Evolutionary conservation across 108 stramenopile species (phyloP).

Genomic region (Nitzschia inconspicua): DNA sequence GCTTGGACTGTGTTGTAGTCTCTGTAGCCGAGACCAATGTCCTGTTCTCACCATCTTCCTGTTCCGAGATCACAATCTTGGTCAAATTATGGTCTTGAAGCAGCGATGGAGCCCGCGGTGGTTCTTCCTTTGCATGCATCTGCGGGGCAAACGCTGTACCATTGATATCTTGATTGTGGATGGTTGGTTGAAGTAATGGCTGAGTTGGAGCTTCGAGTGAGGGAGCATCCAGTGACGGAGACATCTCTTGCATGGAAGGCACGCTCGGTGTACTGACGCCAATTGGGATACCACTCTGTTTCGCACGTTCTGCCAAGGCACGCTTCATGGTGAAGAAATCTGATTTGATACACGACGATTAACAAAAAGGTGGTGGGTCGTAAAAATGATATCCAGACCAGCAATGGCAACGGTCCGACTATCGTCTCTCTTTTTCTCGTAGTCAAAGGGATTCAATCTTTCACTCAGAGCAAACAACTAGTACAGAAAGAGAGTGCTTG

Average conservation of each 20-base stretch:
- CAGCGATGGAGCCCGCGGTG: no score
- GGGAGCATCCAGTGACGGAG: background rate
- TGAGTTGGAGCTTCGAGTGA: background rate
- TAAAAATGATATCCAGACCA: background rate
- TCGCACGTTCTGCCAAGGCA: slow-evolving; percentile 83
- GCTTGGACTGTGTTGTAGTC: no score
- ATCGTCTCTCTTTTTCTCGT: background rate
- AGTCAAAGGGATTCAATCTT: background rate
- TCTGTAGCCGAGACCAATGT: no score
- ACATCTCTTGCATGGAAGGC: background rate
- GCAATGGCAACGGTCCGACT: background rate
- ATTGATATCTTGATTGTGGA: background rate
- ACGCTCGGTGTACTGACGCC: slow-evolving; percentile 13
- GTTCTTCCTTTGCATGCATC: no score
- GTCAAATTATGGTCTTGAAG: no score
- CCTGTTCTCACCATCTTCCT: no score
- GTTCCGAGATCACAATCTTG: no score
- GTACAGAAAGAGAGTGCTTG: no score
- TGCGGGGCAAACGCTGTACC: no score
- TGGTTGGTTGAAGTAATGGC: background rate
- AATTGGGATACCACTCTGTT: slow-evolving; percentile 43
- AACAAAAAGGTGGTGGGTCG: background rate
- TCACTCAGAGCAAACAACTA: no score
- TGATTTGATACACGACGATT: background rate
- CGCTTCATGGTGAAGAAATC: slow-evolving; percentile 63